phyloP scores from a whole-genome alignment of 2,329 filamentous ascomycete species.

The Neocatenulostroma microsporum region DNA sequence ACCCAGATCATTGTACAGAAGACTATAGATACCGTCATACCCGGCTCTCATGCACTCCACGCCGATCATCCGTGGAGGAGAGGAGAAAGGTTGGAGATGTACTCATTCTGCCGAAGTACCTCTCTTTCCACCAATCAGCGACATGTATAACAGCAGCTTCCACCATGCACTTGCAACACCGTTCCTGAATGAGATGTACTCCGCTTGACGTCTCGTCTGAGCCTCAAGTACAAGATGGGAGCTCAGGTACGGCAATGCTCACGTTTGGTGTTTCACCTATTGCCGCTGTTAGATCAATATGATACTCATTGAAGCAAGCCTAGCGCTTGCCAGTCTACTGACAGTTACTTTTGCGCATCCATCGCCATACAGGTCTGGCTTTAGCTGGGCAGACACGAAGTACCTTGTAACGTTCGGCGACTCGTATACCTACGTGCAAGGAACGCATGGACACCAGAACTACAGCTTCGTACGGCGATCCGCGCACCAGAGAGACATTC shows the following conservation, averaged over 20 bases:
- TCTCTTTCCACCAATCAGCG: constrained; percentile 4
- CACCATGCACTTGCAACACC: background rate
- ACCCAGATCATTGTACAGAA: too few relatives aligned
- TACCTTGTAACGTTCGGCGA: constrained; percentile 42
- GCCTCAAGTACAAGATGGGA: background rate
- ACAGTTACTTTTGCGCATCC: background rate
- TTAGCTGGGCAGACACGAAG: constrained; percentile 12
- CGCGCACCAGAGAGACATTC: background rate
- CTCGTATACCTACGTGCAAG: constrained; percentile 49
- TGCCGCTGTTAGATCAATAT: background rate
- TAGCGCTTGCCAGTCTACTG: too few relatives aligned
- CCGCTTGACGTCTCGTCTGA: background rate
- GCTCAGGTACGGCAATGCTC: background rate
- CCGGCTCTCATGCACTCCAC: too few relatives aligned
- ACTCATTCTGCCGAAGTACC: background rate
- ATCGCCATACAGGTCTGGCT: background rate
- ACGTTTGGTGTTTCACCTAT: background rate
- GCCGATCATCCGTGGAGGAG: too few relatives aligned
- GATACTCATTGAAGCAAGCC: too few relatives aligned
- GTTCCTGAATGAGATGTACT: background rate
- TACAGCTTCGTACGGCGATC: constrained; percentile 37
- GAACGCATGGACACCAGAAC: constrained; percentile 43
- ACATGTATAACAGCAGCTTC: background rate
- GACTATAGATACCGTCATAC: too few relatives aligned
- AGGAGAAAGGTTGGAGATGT: background rate